Percentiles rank a stretch among this genome's conserved stretches.
These are phyloP conservation scores for Pichia cabralensis DNA, from an alignment of 805 yeast genomes.

Conservation along the genomic window DNA sequence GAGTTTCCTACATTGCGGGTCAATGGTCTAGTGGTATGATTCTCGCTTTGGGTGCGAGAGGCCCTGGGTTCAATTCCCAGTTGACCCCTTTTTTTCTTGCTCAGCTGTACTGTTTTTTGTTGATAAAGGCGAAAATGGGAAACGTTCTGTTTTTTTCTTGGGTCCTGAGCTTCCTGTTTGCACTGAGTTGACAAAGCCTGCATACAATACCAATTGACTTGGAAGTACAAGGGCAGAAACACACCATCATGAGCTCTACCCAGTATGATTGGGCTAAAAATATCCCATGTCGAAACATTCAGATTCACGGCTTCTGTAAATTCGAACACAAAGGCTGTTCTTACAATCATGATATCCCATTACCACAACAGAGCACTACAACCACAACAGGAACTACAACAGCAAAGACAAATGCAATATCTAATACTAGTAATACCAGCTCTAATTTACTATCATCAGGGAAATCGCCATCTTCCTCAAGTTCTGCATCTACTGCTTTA, in stretches of 20 bases:
- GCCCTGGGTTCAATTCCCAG: constrained; percentile 49
- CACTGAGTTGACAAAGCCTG: no score
- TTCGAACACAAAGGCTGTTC: constrained; percentile 83
- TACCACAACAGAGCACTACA: constrained; percentile 7
- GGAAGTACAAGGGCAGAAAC: no score
- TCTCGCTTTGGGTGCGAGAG: constrained; percentile 48
- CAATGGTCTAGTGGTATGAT: constrained; percentile 47
- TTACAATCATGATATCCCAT: constrained; percentile 52
- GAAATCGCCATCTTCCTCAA: constrained; percentile 1
- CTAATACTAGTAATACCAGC: constrained; percentile 4
- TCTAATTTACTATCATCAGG: constrained; percentile 4
- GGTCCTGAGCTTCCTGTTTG: not conserved
- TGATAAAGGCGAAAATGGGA: no score
- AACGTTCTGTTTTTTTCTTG: not conserved
- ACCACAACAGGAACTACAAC: constrained; percentile 2
- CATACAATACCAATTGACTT: no score
- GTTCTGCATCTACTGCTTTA: constrained; percentile 1
- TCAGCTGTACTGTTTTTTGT: not conserved
- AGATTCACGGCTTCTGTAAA: constrained; percentile 82
- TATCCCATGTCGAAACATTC: constrained; percentile 74
- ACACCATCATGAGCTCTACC: constrained; percentile 1
- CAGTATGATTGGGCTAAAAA: constrained; percentile 51
- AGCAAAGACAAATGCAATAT: not conserved
- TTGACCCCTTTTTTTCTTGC: constrained; percentile 21
- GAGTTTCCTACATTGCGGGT: constrained; percentile 11